These are phyloP conservation scores for Balakata baccata DNA, from an alignment of 345 rosid species.

Conservation along the genomic window DNA sequence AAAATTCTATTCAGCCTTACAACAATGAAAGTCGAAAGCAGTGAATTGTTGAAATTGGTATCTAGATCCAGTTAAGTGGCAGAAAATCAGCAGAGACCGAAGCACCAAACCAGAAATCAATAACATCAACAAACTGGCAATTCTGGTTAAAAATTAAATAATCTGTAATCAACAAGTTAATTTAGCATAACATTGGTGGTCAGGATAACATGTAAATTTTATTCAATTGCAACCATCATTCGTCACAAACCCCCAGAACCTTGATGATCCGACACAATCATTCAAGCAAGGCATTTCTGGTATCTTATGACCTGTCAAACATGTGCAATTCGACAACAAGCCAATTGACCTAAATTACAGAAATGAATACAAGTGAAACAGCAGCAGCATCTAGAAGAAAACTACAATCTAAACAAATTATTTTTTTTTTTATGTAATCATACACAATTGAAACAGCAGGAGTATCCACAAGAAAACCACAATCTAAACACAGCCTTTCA, in stretches of 20 bases:
- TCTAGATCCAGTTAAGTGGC: conserved; percentile 7
- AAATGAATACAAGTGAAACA: background rate
- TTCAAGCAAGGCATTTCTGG: background rate
- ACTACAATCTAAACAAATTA: no score
- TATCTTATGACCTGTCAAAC: background rate
- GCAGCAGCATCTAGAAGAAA: no score
- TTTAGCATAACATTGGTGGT: background rate
- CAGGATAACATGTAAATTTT: background rate
- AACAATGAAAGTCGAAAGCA: background rate
- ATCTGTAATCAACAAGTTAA: background rate
- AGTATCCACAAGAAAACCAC: conserved; percentile 2
- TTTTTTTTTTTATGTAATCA: no score
- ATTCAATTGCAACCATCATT: background rate
- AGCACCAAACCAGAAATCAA: background rate
- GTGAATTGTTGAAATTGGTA: conserved; percentile 7
- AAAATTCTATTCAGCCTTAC: background rate
- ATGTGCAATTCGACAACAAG: background rate
- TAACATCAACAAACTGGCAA: background rate
- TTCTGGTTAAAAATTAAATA: background rate
- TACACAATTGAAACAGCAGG: background rate
- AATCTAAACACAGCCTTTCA: background rate
- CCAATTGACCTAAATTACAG: background rate
- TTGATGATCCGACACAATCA: background rate
- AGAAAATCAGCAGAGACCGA: background rate
- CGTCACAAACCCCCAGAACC: background rate